phyloP scores from a whole-genome alignment of 192 early-diverging fungal species.

The Podochytrium sp. region DNA sequence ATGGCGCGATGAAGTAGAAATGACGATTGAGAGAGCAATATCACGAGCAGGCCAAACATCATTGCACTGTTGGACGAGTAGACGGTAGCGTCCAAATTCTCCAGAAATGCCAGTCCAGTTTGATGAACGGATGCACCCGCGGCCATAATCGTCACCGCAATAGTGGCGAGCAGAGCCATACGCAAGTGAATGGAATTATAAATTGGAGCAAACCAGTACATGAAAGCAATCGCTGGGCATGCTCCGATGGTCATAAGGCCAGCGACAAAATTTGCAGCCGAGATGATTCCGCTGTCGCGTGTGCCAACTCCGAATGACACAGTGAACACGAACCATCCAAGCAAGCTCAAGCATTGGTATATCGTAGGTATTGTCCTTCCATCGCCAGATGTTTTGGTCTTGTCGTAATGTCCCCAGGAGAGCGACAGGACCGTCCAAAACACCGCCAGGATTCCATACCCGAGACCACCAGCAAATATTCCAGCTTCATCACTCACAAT shows the following conservation, averaged over 20 bases:
- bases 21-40: not conserved
- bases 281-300: not conserved
- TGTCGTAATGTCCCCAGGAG: not conserved
- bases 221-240: conserved; percentile 1
- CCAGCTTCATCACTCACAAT: conserved; percentile 11
- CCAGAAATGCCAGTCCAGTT: not conserved
- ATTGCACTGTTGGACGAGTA: not conserved
- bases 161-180: not conserved
- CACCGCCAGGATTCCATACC: not conserved
- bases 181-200: not conserved
- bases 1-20: conserved; percentile 5
- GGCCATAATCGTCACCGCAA: not conserved
- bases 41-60: conserved; percentile 4
- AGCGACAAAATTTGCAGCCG: conserved; percentile 4
- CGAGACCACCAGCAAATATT: conserved; percentile 14
- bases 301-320: not conserved
- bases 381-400: not conserved
- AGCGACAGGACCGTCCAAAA: not conserved
- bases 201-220: conserved; percentile 16
- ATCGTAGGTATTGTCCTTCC: conserved; percentile 8
- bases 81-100: not conserved
- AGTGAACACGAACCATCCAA: conserved; percentile 22
- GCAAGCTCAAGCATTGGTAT: not conserved
- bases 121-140: conserved; percentile 4
- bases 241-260: not conserved